Conservation (phyloP, 78 protist species). For the Dictyostelium citrinum region DNA sequence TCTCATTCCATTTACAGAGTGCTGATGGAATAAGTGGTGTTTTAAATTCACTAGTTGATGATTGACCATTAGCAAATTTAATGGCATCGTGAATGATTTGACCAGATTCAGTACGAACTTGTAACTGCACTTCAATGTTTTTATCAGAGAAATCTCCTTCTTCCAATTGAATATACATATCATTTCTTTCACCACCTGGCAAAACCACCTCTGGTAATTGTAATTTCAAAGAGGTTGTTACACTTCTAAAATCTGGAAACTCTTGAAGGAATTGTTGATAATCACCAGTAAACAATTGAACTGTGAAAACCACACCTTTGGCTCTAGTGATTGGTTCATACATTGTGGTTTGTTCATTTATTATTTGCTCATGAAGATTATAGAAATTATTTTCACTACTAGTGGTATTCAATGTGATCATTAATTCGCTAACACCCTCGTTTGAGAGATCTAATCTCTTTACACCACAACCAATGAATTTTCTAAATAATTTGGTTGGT, state of each 20-base stretch:
- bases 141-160: constrained; percentile 76
- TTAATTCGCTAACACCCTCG: not conserved
- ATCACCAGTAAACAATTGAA: constrained; percentile 43
- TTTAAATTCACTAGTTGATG: constrained; percentile 25
- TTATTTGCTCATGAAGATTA: constrained; percentile 48
- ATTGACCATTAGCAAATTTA: constrained; percentile 66
- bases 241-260: constrained; percentile 5
- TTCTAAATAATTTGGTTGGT: constrained; percentile 5
- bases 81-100: constrained; percentile 29
- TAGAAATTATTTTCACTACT: not conserved
- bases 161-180: constrained; percentile 53
- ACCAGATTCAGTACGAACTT: constrained; percentile 34
- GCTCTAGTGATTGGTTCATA: constrained; percentile 68
- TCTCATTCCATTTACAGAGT: constrained; percentile 9
- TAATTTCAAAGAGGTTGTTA: constrained; percentile 19
- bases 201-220: constrained; percentile 48
- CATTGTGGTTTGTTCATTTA: not conserved
- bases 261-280: constrained; percentile 45
- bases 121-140: constrained; percentile 46
- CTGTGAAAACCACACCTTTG: constrained; percentile 61
- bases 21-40: not conserved
- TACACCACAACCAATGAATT: constrained; percentile 71
- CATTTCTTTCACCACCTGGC: constrained; percentile 65
- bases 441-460: constrained; percentile 27
- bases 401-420: constrained; percentile 34